A percentile compares a stretch with the other conserved stretches of the same genome.
Conservation (phyloP, 176 grass and related monocot species). For the Cocos nucifera region DNA sequence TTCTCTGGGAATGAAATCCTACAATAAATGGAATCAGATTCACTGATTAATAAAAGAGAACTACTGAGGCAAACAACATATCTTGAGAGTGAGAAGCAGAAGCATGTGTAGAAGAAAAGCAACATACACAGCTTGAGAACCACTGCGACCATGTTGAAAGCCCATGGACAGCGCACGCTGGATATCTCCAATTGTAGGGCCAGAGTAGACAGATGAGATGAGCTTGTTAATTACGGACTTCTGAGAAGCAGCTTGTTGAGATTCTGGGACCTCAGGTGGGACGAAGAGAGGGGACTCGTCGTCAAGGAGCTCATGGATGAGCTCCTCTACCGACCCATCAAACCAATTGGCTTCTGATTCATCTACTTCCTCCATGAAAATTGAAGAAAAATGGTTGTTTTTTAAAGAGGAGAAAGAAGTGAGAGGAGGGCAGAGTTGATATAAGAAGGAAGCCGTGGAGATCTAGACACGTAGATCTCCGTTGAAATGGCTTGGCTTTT, state of each 20-base stretch:
- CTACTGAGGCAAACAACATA: neutral
- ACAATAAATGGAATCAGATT: neutral
- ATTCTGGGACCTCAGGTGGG: neutral
- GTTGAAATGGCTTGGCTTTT: no score
- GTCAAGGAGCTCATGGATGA: constrained; percentile 49
- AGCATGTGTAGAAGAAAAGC: no score
- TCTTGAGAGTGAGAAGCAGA: no score
- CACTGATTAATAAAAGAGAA: no score
- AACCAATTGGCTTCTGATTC: constrained; percentile 13
- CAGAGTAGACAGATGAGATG: constrained; percentile 48
- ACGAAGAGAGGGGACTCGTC: constrained; percentile 23
- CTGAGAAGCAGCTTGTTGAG: neutral
- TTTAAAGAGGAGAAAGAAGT: no score
- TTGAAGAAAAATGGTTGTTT: no score
- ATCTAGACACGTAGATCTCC: no score
- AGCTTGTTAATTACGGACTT: constrained; percentile 19
- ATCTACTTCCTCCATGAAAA: no score
- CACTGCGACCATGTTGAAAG: constrained; percentile 18
- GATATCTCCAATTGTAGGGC: constrained; percentile 55
- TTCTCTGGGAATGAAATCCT: constrained; percentile 16
- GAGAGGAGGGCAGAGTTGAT: no score
- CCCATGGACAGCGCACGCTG: constrained; percentile 38
- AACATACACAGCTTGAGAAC: constrained; percentile 21
- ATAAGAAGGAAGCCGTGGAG: no score
- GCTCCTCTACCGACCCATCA: constrained; percentile 38